These are phyloP conservation scores for Escallonia herrerae DNA, from an alignment of 129 eudicot species.

Conservation along the genomic window DNA sequence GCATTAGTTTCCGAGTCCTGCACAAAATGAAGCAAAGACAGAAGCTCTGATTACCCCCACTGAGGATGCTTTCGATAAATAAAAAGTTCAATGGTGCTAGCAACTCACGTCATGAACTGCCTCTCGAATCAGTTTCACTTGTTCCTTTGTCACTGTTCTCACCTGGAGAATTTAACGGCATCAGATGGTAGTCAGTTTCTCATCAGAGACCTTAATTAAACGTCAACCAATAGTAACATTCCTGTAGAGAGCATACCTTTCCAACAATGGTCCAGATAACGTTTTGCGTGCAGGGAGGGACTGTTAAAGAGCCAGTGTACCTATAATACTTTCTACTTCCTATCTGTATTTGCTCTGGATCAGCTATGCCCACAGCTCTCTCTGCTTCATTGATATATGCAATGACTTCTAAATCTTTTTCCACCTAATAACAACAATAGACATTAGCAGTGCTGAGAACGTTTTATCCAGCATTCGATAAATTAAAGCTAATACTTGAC, in stretches of 20 bases:
- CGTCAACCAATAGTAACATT: too few species aligned
- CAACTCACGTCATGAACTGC: slow-evolving; percentile 60
- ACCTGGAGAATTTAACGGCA: slow-evolving; percentile 23
- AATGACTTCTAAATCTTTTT: slow-evolving; percentile 11
- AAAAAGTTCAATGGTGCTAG: not conserved
- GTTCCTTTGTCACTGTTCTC: slow-evolving; percentile 43
- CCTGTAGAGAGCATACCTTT: slow-evolving; percentile 14
- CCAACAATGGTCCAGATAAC: slow-evolving; percentile 27
- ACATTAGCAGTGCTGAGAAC: too few species aligned
- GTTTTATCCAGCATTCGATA: too few species aligned
- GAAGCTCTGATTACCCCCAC: not conserved
- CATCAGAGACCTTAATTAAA: too few species aligned
- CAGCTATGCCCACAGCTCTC: slow-evolving; percentile 16
- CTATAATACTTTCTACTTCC: slow-evolving; percentile 33
- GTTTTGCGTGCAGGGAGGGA: slow-evolving; percentile 38
- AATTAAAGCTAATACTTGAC: too few species aligned
- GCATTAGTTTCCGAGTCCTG: slow-evolving; percentile 41
- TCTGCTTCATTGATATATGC: slow-evolving; percentile 8
- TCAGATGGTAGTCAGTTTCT: not conserved
- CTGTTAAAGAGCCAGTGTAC: slow-evolving; percentile 43
- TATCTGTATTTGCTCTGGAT: slow-evolving; percentile 20
- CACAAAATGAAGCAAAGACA: not conserved
- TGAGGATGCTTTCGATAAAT: not conserved
- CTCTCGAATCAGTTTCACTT: slow-evolving; percentile 30
- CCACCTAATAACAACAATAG: slow-evolving; percentile 9